Evolutionary conservation across 2,329 filamentous ascomycete species (phyloP), one percentile per base, ranked within the genome.

Genomic region (Sporothrix curviconia): DNA sequence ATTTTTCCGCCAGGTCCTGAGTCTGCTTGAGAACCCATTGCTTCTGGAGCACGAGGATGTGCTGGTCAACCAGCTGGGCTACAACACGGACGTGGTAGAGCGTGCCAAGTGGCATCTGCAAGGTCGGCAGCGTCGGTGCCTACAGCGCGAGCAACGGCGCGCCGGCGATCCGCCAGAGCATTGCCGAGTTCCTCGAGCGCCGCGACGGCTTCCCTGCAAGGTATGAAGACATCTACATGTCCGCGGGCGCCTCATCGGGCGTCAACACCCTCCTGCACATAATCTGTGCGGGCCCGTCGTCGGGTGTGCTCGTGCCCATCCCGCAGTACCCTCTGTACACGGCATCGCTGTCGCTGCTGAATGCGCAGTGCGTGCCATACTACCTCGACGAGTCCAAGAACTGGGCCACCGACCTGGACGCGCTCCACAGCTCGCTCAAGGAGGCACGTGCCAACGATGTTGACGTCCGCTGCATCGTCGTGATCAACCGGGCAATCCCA

Each of bases 401-500:
- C 62, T 99, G 94, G 94, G 89, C 89, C 61, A 97, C 92, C 49
- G 87, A 95, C 68, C 75, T 96, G 42, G 77, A 81, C n/a, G 81
- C 83, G 46, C 94, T 99, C 73, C 84, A 83, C 65, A 70, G 80
- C 39, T 80, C 91, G 1, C 83, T 94, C 69, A 78, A 84, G 58
- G 84, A 89, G 69, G 92, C 92, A 62, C 83, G 86, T 69, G 75
- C 78, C 55, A 82, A 89, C 54, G 92, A 91, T 61, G 86, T 85
- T 60, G 91, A 97, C 65, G 89, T 96, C 55, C 90, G 92, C 66
- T 89, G 90, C 65, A 91, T 99, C 65, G 92, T 94, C 64, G 87
- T 99, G 66, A 99, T 99, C 78, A 99, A 99, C 80, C 94, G 0
- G 94, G 94, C 59, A 99, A 99, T 76, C 94, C 94, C 3, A 99